These are phyloP conservation scores for Otatea glauca DNA, from an alignment of 176 grass and related monocot genomes.

Conservation along the genomic window DNA sequence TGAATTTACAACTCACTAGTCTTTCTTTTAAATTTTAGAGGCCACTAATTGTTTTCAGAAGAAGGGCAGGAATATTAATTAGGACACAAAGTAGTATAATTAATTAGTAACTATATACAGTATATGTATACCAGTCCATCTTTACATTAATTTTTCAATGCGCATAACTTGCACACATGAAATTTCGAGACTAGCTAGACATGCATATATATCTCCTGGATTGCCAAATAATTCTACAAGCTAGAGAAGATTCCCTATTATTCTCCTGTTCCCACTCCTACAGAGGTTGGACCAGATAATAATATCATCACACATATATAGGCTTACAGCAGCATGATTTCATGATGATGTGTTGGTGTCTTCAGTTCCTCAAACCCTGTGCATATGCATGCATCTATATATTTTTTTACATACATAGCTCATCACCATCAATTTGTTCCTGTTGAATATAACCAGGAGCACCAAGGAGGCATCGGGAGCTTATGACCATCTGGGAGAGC, in stretches of 20 bases:
- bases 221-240: slow-evolving; percentile 50
- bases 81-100: not conserved
- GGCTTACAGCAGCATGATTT: slow-evolving; percentile 54
- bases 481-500: slow-evolving; percentile 78
- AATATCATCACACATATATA: slow-evolving; percentile 35
- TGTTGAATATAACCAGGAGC: slow-evolving; percentile 32
- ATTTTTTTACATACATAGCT: not conserved
- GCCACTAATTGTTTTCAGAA: slow-evolving; percentile 12
- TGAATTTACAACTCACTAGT: slow-evolving; percentile 37
- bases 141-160: slow-evolving; percentile 20
- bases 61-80: slow-evolving; percentile 22
- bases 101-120: not conserved
- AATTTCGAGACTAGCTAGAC: slow-evolving; percentile 36
- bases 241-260: slow-evolving; percentile 57
- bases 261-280: slow-evolving; percentile 56
- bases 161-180: slow-evolving; percentile 53
- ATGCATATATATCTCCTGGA: slow-evolving; percentile 45
- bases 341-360: slow-evolving; percentile 40
- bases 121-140: not conserved
- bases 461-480: slow-evolving; percentile 61
- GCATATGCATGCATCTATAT: slow-evolving; percentile 29
- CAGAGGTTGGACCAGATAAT: slow-evolving; percentile 54
- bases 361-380: slow-evolving; percentile 47
- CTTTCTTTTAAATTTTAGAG: slow-evolving; percentile 37
- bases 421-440: not conserved